phyloP scores from a whole-genome alignment of 2,329 filamentous ascomycete genomes.

The Coniochaeta prunicola region DNA sequence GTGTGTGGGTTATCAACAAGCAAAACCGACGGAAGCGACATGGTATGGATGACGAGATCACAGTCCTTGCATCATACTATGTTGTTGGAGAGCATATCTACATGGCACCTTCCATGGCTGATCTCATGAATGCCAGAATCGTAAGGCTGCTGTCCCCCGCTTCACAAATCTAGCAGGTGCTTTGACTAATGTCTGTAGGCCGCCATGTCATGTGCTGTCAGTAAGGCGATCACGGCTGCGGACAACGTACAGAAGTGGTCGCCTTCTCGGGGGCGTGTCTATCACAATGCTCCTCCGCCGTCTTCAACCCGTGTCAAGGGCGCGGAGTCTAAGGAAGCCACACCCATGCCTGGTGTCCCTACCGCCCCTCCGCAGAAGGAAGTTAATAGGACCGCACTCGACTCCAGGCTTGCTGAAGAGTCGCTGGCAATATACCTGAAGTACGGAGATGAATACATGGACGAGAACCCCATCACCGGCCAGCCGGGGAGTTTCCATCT shows the following conservation, averaged over 20 bases:
- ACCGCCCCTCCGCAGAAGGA: conserved; percentile 23
- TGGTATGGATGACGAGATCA: conserved; percentile 49
- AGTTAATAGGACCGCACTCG: conserved; percentile 25
- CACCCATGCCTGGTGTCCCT: conserved; percentile 33
- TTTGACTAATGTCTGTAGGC: conserved; percentile 29
- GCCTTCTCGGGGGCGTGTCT: conserved; percentile 45
- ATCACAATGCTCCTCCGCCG: conserved; percentile 31
- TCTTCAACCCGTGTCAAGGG: conserved; percentile 15
- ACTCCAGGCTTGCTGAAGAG: conserved; percentile 45
- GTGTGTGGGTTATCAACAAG: conserved; percentile 64
- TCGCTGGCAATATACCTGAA: conserved; percentile 50
- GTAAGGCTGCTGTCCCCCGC: conserved; percentile 27
- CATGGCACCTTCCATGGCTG: conserved; percentile 54
- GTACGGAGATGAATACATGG: conserved; percentile 58
- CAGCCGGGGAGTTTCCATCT: conserved; percentile 59
- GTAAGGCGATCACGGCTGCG: conserved; percentile 43
- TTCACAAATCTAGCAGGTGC: no score
- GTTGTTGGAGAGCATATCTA: conserved; percentile 61
- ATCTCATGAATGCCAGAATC: conserved; percentile 52
- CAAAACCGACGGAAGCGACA: conserved; percentile 54
- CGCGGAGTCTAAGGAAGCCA: conserved; percentile 37
- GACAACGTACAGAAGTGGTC: conserved; percentile 47
- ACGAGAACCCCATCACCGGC: conserved; percentile 62
- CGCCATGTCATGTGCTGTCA: conserved; percentile 46
- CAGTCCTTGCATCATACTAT: conserved; percentile 54